Conservation (phyloP, 1,284 basidiomycete species). For the Cryptococcus depauperatus region DNA sequence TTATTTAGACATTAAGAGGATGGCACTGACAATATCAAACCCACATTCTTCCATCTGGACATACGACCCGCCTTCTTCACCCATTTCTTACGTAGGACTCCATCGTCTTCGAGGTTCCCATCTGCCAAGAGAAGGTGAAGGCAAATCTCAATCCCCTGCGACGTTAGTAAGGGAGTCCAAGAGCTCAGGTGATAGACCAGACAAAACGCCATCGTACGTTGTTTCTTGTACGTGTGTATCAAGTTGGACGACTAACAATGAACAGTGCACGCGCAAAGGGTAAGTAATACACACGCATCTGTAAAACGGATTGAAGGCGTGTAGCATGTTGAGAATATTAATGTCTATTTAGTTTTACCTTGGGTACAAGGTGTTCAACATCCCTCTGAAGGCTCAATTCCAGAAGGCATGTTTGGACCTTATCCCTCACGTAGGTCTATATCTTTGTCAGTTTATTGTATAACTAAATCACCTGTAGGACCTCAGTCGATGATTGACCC, state of each 20-base stretch:
- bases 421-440: constrained; percentile 30
- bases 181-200: constrained; percentile 11
- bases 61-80: constrained; percentile 28
- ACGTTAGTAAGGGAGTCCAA: constrained; percentile 15
- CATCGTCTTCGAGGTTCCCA: background rate
- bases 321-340: background rate
- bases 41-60: constrained; percentile 21
- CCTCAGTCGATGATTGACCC: constrained; percentile 18
- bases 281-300: constrained; percentile 4
- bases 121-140: constrained; percentile 7
- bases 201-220: constrained; percentile 26
- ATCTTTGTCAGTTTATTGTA: background rate
- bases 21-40: constrained; percentile 24
- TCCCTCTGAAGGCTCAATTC: constrained; percentile 13
- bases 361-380: constrained; percentile 27
- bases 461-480: constrained; percentile 10
- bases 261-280: constrained; percentile 27
- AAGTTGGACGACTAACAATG: background rate
- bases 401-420: constrained; percentile 38
- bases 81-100: constrained; percentile 9
- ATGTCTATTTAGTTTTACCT: constrained; percentile 23
- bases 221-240: background rate
- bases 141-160: constrained; percentile 6
- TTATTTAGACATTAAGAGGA: background rate
- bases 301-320: background rate